These are phyloP conservation scores for Aegilops speltoides DNA, from an alignment of 176 grass and related monocot species.

Conservation along the genomic window DNA sequence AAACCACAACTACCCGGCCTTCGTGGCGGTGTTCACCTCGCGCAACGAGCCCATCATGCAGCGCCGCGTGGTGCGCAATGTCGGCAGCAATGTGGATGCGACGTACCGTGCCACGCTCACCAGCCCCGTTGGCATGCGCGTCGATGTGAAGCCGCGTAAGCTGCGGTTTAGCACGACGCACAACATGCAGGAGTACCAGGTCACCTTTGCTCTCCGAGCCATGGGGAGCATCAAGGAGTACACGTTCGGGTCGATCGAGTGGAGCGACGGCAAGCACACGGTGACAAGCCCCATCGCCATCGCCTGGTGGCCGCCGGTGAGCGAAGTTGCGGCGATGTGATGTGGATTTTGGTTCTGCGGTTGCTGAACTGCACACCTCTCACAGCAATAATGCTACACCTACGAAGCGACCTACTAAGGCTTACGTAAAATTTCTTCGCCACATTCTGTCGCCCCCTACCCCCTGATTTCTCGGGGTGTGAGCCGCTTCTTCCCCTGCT, in stretches of 20 bases:
- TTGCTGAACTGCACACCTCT: too few relatives aligned
- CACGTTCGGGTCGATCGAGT: slow-evolving; percentile 40
- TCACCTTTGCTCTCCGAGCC: slow-evolving; percentile 6
- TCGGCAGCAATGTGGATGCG: neutral
- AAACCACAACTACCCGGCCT: slow-evolving; percentile 60
- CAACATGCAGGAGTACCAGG: neutral
- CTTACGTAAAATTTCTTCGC: too few relatives aligned
- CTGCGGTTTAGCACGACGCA: slow-evolving; percentile 31
- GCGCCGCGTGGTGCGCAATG: slow-evolving; percentile 42
- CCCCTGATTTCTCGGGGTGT: too few relatives aligned
- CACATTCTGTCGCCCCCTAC: too few relatives aligned
- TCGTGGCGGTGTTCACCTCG: slow-evolving; percentile 34
- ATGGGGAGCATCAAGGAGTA: neutral
- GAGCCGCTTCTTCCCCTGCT: too few relatives aligned
- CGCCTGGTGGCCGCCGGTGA: neutral
- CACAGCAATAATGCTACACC: too few relatives aligned
- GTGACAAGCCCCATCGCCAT: slow-evolving; percentile 27
- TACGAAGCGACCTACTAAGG: too few relatives aligned
- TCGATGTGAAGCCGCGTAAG: slow-evolving; percentile 43
- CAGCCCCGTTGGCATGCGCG: slow-evolving; percentile 34
- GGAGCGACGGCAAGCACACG: slow-evolving; percentile 32
- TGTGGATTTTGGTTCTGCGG: too few relatives aligned
- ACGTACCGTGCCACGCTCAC: slow-evolving; percentile 28
- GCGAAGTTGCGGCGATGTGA: neutral
- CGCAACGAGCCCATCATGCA: slow-evolving; percentile 23